phyloP scores from a whole-genome alignment of 78 protist species.

The Chrysochromulina parva region DNA sequence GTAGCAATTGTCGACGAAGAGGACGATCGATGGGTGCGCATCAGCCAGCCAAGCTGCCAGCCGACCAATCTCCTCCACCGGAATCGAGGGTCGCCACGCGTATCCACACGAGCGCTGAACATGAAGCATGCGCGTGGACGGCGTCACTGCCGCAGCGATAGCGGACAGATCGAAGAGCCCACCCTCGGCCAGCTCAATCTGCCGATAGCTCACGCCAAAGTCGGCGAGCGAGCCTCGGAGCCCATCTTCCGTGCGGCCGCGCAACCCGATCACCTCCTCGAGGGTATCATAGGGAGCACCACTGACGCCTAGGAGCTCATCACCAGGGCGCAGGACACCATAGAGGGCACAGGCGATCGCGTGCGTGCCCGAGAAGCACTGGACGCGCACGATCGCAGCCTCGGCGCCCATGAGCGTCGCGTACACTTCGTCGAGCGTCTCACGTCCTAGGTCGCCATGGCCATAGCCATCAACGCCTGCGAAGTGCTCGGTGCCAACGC shows the following conservation, averaged over 20 bases:
- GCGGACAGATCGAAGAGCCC: conserved; percentile 31
- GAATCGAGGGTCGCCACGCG: conserved; percentile 49
- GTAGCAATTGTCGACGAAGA: conserved; percentile 65
- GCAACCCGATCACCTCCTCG: conserved; percentile 52
- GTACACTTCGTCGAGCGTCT: conserved; percentile 47
- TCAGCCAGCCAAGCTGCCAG: background rate
- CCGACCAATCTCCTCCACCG: background rate
- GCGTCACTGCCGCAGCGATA: background rate
- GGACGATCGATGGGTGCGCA: background rate
- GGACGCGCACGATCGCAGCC: conserved; percentile 43
- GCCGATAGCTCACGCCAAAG: conserved; percentile 1
- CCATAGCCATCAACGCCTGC: conserved; percentile 51
- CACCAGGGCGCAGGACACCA: conserved; percentile 54
- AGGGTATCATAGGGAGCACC: conserved; percentile 52
- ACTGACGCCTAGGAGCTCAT: conserved; percentile 28
- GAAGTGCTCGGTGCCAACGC: conserved; percentile 40
- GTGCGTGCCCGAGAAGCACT: conserved; percentile 54
- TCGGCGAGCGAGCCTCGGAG: background rate
- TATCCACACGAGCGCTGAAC: conserved; percentile 63
- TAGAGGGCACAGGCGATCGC: conserved; percentile 57
- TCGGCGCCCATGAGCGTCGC: conserved; percentile 56
- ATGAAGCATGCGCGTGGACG: conserved; percentile 9
- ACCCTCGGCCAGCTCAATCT: background rate
- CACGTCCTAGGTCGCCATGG: conserved; percentile 56
- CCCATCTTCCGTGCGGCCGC: background rate